Conservation (phyloP, 176 grass and related monocot genomes). For the Echinochloa phyllopogon region DNA sequence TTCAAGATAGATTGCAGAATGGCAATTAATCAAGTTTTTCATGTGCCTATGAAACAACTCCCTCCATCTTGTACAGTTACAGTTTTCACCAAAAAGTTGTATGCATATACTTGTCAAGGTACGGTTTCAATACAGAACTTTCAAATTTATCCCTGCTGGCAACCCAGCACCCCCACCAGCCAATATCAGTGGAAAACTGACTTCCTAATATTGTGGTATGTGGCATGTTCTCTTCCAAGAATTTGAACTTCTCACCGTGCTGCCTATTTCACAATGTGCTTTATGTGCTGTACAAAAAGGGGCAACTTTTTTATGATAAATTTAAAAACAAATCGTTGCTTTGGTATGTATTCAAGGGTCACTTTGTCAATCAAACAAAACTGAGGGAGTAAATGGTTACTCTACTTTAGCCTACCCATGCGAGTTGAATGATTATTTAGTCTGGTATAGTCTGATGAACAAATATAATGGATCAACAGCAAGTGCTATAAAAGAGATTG, state of each 20-base stretch:
- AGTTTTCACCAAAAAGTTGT: neutral
- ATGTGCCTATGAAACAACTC: constrained; percentile 15
- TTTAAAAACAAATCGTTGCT: neutral
- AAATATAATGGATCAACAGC: constrained; percentile 9
- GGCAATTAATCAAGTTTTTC: neutral
- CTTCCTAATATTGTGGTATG: neutral
- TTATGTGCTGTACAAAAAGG: neutral
- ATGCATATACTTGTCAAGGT: neutral
- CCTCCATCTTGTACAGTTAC: neutral
- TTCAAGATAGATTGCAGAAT: constrained; percentile 17
- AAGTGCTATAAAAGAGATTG: constrained; percentile 12
- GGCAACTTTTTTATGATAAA: neutral
- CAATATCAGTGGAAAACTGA: neutral
- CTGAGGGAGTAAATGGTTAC: constrained; percentile 15
- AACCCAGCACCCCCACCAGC: neutral
- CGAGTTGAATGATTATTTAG: constrained; percentile 18
- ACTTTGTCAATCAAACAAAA: constrained; percentile 1
- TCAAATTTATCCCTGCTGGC: neutral
- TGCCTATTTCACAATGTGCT: neutral
- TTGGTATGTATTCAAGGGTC: neutral
- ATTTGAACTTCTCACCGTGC: neutral
- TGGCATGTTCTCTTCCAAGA: neutral
- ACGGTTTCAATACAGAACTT: neutral
- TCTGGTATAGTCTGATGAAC: neutral
- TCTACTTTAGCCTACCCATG: constrained; percentile 15